Conservation (phyloP, 2,329 filamentous ascomycete species). For the Ophiostoma himal-ulmi region DNA sequence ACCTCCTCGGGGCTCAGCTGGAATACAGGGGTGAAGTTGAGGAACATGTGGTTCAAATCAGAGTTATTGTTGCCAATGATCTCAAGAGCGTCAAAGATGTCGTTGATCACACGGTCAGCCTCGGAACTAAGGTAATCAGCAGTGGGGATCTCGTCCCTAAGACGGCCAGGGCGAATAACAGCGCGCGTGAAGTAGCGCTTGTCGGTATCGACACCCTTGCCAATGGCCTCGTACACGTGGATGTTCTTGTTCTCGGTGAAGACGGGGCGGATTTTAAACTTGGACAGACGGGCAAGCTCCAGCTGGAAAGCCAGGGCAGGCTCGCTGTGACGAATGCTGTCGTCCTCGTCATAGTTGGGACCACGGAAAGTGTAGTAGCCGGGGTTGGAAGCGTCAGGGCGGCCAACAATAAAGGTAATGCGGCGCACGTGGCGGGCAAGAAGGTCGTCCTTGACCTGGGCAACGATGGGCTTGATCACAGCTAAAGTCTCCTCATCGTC, state of each 20-base stretch:
- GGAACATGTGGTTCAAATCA: constrained; percentile 99
- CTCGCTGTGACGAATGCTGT: constrained; percentile 94
- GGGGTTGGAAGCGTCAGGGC: constrained; percentile 88
- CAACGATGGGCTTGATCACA: constrained; percentile 69
- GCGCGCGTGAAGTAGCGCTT: constrained; percentile 98
- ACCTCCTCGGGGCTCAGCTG: constrained; percentile 83
- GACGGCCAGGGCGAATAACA: constrained; percentile 85
- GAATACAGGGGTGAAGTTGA: constrained; percentile 98
- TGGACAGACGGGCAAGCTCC: constrained; percentile 85
- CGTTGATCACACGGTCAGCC: constrained; percentile 91
- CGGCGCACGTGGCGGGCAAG: constrained; percentile 76
- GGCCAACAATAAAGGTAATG: constrained; percentile 92
- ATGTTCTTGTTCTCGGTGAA: constrained; percentile 99
- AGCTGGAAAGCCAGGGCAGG: constrained; percentile 97
- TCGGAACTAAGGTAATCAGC: constrained; percentile 97
- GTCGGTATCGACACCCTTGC: constrained; percentile 90
- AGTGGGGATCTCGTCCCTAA: constrained; percentile 96
- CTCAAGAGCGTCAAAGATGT: constrained; percentile 94
- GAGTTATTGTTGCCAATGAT: constrained; percentile 99
- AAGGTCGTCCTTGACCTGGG: constrained; percentile 78
- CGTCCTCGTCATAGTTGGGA: constrained; percentile 80
- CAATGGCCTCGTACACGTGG: constrained; percentile 94
- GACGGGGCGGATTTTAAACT: constrained; percentile 96
- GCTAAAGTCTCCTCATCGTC: constrained; percentile 75
- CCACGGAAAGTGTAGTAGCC: constrained; percentile 98